Evolutionary conservation across 805 yeast species (phyloP).

Genomic region (Teunomyces stri): DNA sequence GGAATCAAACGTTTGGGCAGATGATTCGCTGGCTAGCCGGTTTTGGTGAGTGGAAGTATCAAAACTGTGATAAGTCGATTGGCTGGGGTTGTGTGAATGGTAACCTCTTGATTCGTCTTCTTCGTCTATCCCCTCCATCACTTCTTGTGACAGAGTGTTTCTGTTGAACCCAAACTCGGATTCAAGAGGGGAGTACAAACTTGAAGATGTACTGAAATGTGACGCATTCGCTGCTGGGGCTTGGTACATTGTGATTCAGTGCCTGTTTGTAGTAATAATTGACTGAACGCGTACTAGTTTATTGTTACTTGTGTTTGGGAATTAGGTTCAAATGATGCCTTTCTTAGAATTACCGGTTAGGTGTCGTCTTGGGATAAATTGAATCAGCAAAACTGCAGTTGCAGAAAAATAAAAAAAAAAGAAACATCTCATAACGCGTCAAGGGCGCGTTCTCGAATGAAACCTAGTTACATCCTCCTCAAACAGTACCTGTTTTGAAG

Average conservation of each 20-base stretch:
- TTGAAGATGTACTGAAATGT: conserved; percentile 34
- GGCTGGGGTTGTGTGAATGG: not conserved
- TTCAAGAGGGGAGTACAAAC: conserved; percentile 33
- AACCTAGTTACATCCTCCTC: not conserved
- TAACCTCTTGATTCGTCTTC: conserved; percentile 15
- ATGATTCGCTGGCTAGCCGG: conserved; percentile 11
- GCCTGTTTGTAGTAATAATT: not conserved
- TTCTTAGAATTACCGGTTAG: not conserved
- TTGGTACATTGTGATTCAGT: conserved; percentile 5
- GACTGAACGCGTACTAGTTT: not conserved
- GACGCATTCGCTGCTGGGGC: conserved; percentile 5
- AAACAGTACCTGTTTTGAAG: no score
- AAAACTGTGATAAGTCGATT: not conserved
- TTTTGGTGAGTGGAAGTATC: not conserved
- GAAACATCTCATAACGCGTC: conserved; percentile 2
- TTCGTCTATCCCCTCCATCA: conserved; percentile 14
- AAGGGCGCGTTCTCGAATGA: conserved; percentile 3
- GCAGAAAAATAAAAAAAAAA: not conserved
- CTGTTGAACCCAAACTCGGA: conserved; percentile 13
- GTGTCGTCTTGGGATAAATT: conserved; percentile 1
- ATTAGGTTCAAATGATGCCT: not conserved
- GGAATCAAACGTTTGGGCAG: conserved; percentile 24
- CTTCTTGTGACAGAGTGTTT: conserved; percentile 3
- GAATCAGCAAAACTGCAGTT: not conserved
- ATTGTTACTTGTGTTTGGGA: not conserved